These are phyloP conservation scores for Trichoderma koningiopsis DNA, from an alignment of 2,329 filamentous ascomycete species.

Conservation along the genomic window DNA sequence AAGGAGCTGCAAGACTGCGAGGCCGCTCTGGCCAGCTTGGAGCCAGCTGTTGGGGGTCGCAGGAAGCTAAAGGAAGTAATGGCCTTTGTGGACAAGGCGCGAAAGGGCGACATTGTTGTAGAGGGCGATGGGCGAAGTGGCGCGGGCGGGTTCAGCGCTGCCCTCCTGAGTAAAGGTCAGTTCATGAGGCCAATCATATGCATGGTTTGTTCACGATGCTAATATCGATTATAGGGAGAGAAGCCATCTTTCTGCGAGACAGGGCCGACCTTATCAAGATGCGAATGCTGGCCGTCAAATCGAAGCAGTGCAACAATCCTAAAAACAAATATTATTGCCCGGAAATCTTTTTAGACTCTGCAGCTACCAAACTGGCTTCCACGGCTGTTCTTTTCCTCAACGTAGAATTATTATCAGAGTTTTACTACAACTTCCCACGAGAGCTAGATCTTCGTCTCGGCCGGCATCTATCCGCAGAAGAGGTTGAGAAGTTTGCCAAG, in stretches of 20 bases:
- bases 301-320: slow-evolving; percentile 79
- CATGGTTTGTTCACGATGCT: neutral
- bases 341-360: slow-evolving; percentile 96
- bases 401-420: slow-evolving; percentile 93
- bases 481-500: slow-evolving; percentile 87
- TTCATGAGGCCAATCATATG: slow-evolving; percentile 12
- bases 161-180: slow-evolving; percentile 79
- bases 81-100: slow-evolving; percentile 84
- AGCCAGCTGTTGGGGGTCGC: slow-evolving; percentile 75
- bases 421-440: slow-evolving; percentile 96
- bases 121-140: slow-evolving; percentile 83
- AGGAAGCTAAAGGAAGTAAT: slow-evolving; percentile 89
- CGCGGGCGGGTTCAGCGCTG: slow-evolving; percentile 89
- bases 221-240: slow-evolving; percentile 65
- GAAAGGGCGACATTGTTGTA: slow-evolving; percentile 80
- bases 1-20: slow-evolving; percentile 86
- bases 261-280: slow-evolving; percentile 88
- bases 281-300: slow-evolving; percentile 84
- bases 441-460: slow-evolving; percentile 87
- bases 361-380: slow-evolving; percentile 89
- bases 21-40: slow-evolving; percentile 71
- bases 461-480: slow-evolving; percentile 72
- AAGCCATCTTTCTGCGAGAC: slow-evolving; percentile 92
- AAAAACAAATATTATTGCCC: slow-evolving; percentile 97
- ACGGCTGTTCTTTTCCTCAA: slow-evolving; percentile 97